Evolutionary conservation across 116 monocot genomes (phyloP), one percentile per base, ranked within the genome.

Genomic region (Iris pallida): DNA sequence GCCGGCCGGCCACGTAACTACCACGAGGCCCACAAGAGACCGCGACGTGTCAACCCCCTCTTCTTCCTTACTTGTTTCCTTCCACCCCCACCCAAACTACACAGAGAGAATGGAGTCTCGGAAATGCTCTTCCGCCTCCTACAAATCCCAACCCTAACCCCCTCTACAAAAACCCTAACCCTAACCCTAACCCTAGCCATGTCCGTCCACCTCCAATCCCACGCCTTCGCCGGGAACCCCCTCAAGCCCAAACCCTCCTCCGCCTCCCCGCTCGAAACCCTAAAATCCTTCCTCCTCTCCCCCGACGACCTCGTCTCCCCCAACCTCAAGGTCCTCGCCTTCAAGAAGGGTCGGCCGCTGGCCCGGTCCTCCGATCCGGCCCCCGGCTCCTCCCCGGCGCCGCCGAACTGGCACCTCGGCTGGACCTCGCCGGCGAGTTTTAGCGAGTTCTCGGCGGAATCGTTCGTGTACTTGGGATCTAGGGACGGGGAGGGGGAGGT

Each of bases 181-280:
- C 65, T 30, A 63, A 15, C 16, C 5, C 17, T 6, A 20, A 48
- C 46, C 8, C 56, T 17, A 30, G 59, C 71, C 72, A 87, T 87
- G 87, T 57, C 82, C 19, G 73, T 75, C 76, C 45, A 45, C 8
- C 80, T 85, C 55, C 65, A 60, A 16, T 11, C 83, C 64, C 89
- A 93, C 66, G 89, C 86, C 71, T 93, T 86, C 75, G 93, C 93
- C 46, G 86, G 77, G 18, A 86, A 89, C 74, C 89, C 86, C 2
- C 81, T 86, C 9, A 52, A 48, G 30, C 60, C 79, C 40, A 47
- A 48, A 63, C 68, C 59, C 71, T 20, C 70, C 53, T 13, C 13
- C 2, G 11, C 47, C 20, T 60, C 71, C 6, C 54, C 57, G 40
- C 53, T 78, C 20, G 81, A 90, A 30, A 60, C 79, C 40, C 85